Conservation (phyloP, 768 basidiomycete genomes). For the Auricularia sp. region DNA sequence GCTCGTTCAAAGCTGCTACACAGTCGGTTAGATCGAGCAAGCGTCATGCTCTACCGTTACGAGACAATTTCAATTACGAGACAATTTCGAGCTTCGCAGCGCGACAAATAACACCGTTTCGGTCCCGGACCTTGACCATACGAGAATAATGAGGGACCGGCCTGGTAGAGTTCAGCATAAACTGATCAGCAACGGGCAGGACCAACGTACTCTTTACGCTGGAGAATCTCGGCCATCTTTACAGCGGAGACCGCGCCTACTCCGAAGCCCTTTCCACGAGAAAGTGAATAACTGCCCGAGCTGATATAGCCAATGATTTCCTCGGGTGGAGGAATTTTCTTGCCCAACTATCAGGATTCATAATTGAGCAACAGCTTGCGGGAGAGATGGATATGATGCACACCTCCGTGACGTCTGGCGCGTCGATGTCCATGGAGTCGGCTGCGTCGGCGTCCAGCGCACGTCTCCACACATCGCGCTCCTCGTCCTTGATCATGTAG, state of each 20-base stretch:
- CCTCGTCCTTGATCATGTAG: constrained; percentile 53
- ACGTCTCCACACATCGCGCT: constrained; percentile 35
- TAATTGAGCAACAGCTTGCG: not conserved
- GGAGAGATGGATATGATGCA: not conserved
- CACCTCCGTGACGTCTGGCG: constrained; percentile 21
- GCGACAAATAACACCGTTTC: constrained; percentile 43
- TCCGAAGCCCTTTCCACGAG: constrained; percentile 65
- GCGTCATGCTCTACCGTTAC: not conserved
- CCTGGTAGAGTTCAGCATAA: not conserved
- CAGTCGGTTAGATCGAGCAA: no score
- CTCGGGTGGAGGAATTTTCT: constrained; percentile 29
- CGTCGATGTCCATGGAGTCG: constrained; percentile 10
- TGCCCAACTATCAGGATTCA: constrained; percentile 30
- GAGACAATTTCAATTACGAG: constrained; percentile 17
- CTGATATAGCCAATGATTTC: constrained; percentile 73
- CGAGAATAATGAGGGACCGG: constrained; percentile 11
- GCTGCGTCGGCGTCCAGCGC: constrained; percentile 17
- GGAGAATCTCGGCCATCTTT: constrained; percentile 34
- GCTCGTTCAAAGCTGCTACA: no score
- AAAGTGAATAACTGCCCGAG: constrained; percentile 72
- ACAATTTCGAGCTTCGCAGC: constrained; percentile 34
- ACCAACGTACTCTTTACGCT: constrained; percentile 1
- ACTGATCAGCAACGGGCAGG: no score
- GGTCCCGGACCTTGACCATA: constrained; percentile 57
- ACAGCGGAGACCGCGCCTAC: constrained; percentile 61